A percentile compares a stretch with the other conserved stretches of the same genome.
Conservation (phyloP, 306 rosid species). For the Cucumis cinereus region DNA sequence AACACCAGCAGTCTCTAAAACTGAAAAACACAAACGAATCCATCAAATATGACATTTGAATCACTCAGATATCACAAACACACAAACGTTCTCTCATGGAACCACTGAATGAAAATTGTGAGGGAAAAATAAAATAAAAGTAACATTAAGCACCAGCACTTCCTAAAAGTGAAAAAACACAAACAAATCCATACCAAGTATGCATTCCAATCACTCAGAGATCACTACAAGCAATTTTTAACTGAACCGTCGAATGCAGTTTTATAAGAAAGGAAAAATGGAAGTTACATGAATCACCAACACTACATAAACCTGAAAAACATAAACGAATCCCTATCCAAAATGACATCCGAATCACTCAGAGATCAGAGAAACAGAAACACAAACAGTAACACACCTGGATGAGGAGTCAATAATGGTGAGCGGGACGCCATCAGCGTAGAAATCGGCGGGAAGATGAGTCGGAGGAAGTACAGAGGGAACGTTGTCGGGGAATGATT, state of each 20-base stretch:
- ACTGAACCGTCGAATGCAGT: not conserved
- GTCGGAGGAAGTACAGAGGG: constrained; percentile 64
- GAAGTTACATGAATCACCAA: not conserved
- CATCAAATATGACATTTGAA: not conserved
- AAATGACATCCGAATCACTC: not conserved
- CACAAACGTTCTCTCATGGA: not conserved
- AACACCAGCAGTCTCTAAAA: not conserved
- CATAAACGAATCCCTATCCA: not conserved
- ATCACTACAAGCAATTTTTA: not conserved
- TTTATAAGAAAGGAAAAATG: not conserved
- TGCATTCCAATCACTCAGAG: not conserved
- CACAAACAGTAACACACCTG: constrained; percentile 22
- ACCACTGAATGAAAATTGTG: not conserved
- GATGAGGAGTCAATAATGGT: constrained; percentile 70
- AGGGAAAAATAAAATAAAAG: not conserved
- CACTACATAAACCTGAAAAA: not conserved
- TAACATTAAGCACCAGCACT: not conserved
- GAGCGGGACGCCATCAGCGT: constrained; percentile 51
- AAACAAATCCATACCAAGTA: not conserved
- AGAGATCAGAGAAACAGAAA: not conserved
- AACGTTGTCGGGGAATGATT: constrained; percentile 43
- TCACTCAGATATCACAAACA: not conserved
- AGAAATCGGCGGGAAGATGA: constrained; percentile 58
- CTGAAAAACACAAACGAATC: not conserved
- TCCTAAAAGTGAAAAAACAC: not conserved